A percentile compares a stretch with the other conserved stretches of the same genome.
Conservation (phyloP, 2,329 filamentous ascomycete genomes). For the Aspergillus sp. region DNA sequence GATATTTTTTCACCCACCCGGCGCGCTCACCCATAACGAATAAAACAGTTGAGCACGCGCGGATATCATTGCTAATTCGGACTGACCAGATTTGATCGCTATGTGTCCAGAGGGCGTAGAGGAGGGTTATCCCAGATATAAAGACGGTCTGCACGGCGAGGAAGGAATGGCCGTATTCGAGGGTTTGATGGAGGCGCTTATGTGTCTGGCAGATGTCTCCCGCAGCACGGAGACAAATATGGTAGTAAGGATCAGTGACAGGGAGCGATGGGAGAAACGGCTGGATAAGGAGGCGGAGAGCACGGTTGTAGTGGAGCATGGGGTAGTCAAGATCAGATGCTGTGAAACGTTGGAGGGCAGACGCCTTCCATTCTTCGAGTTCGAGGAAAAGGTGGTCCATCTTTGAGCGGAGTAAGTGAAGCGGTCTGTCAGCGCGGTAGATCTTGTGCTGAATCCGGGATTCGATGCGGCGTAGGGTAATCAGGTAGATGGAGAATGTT, state of each 20-base stretch:
- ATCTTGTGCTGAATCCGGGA: conserved; percentile 54
- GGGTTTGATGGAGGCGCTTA: conserved; percentile 38
- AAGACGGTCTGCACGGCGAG: conserved; percentile 41
- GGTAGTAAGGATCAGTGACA: conserved; percentile 49
- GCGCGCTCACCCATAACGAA: conserved; percentile 54
- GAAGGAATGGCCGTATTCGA: conserved; percentile 42
- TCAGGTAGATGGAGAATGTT: conserved; percentile 46
- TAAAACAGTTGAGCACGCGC: conserved; percentile 50
- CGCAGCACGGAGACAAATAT: conserved; percentile 39
- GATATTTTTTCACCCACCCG: conserved; percentile 49
- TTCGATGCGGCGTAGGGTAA: conserved; percentile 49
- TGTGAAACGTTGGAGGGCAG: conserved; percentile 33
- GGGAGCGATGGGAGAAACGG: conserved; percentile 51
- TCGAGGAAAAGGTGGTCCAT: conserved; percentile 48
- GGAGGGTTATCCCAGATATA: conserved; percentile 38
- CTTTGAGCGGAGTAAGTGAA: conserved; percentile 48
- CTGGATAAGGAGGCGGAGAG: conserved; percentile 52
- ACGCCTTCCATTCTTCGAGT: conserved; percentile 50
- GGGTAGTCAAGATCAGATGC: conserved; percentile 49
- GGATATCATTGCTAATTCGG: conserved; percentile 50
- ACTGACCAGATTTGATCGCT: conserved; percentile 50
- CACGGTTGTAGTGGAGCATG: conserved; percentile 52
- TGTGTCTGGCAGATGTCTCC: conserved; percentile 40
- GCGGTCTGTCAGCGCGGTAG: conserved; percentile 50
- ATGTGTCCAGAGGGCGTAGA: conserved; percentile 43